Percentiles rank a stretch among this genome's conserved stretches.
phyloP scores from a whole-genome alignment of 257 asterid genomes.

The Nemophila menziesii region DNA sequence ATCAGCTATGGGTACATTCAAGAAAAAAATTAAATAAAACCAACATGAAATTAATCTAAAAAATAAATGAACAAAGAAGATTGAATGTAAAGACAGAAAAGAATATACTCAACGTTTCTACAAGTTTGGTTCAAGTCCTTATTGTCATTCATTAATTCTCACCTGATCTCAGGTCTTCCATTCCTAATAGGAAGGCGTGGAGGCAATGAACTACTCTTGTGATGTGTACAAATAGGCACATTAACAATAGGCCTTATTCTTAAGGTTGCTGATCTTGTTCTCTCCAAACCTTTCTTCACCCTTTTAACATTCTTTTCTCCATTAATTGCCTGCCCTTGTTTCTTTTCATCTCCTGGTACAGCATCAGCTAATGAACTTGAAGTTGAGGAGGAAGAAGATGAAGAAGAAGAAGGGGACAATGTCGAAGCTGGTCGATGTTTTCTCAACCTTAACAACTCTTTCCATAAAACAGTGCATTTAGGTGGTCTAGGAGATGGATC shows the following conservation, averaged over 20 bases:
- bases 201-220: slow-evolving; percentile 41
- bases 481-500: slow-evolving; percentile 97
- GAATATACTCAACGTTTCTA: slow-evolving; percentile 12
- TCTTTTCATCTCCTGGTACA: slow-evolving; percentile 17
- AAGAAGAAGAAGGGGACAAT: slow-evolving; percentile 37
- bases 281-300: slow-evolving; percentile 53
- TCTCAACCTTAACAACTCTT: slow-evolving; percentile 59
- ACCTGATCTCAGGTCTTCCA: slow-evolving; percentile 14
- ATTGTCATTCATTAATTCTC: slow-evolving; percentile 20
- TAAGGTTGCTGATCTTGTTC: slow-evolving; percentile 41
- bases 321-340: slow-evolving; percentile 13
- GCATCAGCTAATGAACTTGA: slow-evolving; percentile 20
- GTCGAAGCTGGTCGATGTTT: slow-evolving; percentile 42
- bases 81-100: background rate
- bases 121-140: slow-evolving; percentile 9
- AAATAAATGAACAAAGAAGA: background rate
- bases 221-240: slow-evolving; percentile 56
- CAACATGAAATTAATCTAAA: slow-evolving; percentile 12
- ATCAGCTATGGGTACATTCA: too few relatives aligned
- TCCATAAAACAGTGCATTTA: slow-evolving; percentile 78
- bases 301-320: slow-evolving; percentile 39
- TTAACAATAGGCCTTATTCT: slow-evolving; percentile 62
- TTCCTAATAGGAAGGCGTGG: slow-evolving; percentile 52
- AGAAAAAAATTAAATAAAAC: background rate
- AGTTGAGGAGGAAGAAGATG: slow-evolving; percentile 39